Evolutionary conservation across 1,139 yeast species (phyloP).

Genomic region (Dujonia santamariae): DNA sequence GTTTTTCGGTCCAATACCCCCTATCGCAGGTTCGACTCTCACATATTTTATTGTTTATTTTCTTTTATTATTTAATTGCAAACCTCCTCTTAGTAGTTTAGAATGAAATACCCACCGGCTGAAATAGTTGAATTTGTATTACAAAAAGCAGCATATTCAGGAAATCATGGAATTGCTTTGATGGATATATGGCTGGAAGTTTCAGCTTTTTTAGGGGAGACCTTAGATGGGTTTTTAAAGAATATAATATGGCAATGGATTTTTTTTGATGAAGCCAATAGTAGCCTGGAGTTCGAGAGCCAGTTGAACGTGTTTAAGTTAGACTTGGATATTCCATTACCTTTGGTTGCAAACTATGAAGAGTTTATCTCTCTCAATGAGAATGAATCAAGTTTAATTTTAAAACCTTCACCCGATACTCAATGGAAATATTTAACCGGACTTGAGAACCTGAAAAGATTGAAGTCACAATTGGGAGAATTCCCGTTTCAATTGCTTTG

Average conservation of each 20-base stretch:
- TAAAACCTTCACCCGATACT: conserved; percentile 35
- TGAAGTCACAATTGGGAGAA: conserved; percentile 35
- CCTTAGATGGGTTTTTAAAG: conserved; percentile 33
- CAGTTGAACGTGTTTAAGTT: conserved; percentile 11
- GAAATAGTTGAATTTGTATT: conserved; percentile 26
- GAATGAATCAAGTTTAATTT: conserved; percentile 16
- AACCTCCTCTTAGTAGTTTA: neutral
- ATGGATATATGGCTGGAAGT: conserved; percentile 31
- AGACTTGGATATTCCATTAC: conserved; percentile 5
- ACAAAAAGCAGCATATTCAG: conserved; percentile 35
- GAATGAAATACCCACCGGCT: conserved; percentile 22
- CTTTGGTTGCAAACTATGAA: conserved; percentile 12
- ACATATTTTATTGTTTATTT: conserved; percentile 3
- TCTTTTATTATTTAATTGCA: neutral
- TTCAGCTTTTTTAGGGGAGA: conserved; percentile 16
- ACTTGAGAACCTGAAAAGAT: conserved; percentile 29
- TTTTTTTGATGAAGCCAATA: conserved; percentile 18
- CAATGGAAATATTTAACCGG: conserved; percentile 44
- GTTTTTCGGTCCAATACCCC: neutral
- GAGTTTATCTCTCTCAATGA: conserved; percentile 18
- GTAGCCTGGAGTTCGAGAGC: conserved; percentile 9
- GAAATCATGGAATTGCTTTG: conserved; percentile 29
- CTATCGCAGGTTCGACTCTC: conserved; percentile 7
- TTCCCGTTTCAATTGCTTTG: conserved; percentile 40
- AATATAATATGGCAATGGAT: conserved; percentile 42